Evolutionary conservation across 805 yeast genomes (phyloP), one percentile per base, ranked within the genome.

Genomic region (Candida ulmi): DNA sequence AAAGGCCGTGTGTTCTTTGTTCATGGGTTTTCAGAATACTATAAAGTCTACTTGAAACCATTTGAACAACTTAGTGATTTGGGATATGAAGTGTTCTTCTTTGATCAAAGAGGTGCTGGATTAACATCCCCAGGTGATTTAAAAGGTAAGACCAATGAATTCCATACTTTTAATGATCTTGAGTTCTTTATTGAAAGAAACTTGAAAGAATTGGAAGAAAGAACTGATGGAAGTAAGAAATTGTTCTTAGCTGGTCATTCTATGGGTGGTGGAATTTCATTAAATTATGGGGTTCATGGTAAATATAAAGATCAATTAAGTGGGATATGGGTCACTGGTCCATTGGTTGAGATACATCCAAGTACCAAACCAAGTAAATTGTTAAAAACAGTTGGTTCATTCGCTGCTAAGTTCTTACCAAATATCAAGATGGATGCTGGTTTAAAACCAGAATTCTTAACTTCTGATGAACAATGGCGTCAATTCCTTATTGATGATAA

Each of bases 81-180:
- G 11, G 90, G 91, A 0, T 81, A 72, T 54, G 88, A 83, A 50
- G 66, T 74, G 0, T 82, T 79, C 55, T 74, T 74, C 52, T 85
- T 75, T 57, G 88, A 80, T 56, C 91, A 83, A 58, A 66, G 90
- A 54, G 95, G 93, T 1, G 76, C 87, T 8, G 90, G 90, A 3
- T 69, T 64, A 38, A 82, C 90, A 0, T 69, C 78, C 1, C 70
- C 73, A 2, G 78, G 77, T 19, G 67, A 70, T 25, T 53, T 61
- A 7, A 63, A 68, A 34, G 91, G 90, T 9, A 55, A 58, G 19
- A 76, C 86, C 1, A 66, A 75, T 51, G 88, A 83, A 43, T 50
- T 46, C 35, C 72, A 72, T 44, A 72, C 76, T 2, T 78, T 74
- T 52, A 65, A 69, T 19, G 90, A 80, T 54, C 63, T 84, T 48